Evolutionary conservation across 2,329 filamentous ascomycete genomes (phyloP).

Genomic region (Sarocladium kiliense): DNA sequence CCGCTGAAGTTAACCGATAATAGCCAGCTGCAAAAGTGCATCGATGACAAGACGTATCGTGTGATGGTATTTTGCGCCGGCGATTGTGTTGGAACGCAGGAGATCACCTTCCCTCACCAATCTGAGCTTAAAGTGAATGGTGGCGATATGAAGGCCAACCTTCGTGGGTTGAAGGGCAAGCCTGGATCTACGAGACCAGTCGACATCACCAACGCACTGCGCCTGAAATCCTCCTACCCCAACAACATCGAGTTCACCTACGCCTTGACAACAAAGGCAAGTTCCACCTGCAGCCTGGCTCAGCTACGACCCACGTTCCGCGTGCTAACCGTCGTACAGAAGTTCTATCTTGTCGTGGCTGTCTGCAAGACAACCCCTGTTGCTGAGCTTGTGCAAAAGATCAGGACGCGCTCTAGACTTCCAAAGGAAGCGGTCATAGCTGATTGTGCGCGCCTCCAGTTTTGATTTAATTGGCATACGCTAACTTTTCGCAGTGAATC

Average conservation of each 20-base stretch:
- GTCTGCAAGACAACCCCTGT: conserved; percentile 71
- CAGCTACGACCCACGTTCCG: no score
- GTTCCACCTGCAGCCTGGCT: conserved; percentile 20
- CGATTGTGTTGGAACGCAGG: conserved; percentile 58
- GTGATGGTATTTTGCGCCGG: conserved; percentile 81
- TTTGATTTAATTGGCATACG: background rate
- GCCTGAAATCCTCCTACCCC: conserved; percentile 62
- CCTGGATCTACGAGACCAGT: conserved; percentile 90
- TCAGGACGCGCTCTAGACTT: conserved; percentile 66
- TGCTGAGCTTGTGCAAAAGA: conserved; percentile 62
- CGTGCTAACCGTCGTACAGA: conserved; percentile 41
- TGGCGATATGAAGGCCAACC: conserved; percentile 85
- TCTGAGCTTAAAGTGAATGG: conserved; percentile 88
- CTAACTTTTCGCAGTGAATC: conserved; percentile 56
- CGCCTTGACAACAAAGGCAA: conserved; percentile 81
- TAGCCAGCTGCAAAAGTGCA: conserved; percentile 48
- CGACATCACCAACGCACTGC: conserved; percentile 77
- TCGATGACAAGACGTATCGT: conserved; percentile 56
- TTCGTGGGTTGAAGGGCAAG: conserved; percentile 92
- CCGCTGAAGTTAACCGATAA: conserved; percentile 43
- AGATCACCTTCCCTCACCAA: conserved; percentile 87
- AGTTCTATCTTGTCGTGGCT: conserved; percentile 67
- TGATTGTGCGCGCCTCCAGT: conserved; percentile 65
- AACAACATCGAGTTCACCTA: conserved; percentile 87
- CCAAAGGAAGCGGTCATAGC: conserved; percentile 74